Percentiles rank a stretch among this genome's conserved stretches.
These are phyloP conservation scores for Ailanthus altissimus DNA, from an alignment of 345 rosid genomes.

Conservation along the genomic window DNA sequence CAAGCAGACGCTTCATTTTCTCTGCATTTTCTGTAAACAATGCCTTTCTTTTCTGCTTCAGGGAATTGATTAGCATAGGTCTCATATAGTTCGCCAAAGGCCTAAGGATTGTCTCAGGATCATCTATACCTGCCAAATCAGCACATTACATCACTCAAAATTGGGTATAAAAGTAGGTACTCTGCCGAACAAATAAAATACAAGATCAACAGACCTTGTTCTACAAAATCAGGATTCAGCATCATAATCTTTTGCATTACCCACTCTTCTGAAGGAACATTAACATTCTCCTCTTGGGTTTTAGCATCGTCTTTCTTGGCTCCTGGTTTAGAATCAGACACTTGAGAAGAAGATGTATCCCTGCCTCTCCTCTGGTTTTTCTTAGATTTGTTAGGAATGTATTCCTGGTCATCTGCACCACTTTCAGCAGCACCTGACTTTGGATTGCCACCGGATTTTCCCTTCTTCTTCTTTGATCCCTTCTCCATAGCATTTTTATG, in stretches of 20 bases:
- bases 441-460: conserved; percentile 56
- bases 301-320: conserved; percentile 63
- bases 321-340: conserved; percentile 56
- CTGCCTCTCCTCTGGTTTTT: conserved; percentile 83
- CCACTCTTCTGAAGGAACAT: conserved; percentile 81
- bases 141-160: conserved; percentile 25
- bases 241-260: conserved; percentile 58
- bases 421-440: conserved; percentile 53
- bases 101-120: conserved; percentile 53
- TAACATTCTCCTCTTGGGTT: conserved; percentile 53
- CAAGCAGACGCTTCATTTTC: conserved; percentile 69
- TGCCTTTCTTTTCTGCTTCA: conserved; percentile 83
- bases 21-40: conserved; percentile 86
- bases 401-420: conserved; percentile 61
- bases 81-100: conserved; percentile 69
- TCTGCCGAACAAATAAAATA: conserved; percentile 5
- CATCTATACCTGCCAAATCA: conserved; percentile 60
- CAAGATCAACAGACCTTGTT: conserved; percentile 58
- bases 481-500: conserved; percentile 48
- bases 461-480: conserved; percentile 82
- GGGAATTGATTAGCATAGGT: conserved; percentile 74
- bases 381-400: conserved; percentile 66
- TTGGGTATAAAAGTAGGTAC: not conserved
- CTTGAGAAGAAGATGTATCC: conserved; percentile 60
- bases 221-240: conserved; percentile 77